Base-by-base conservation (phyloP, 805 yeast genomes). In the Ogataea pini region DNA sequence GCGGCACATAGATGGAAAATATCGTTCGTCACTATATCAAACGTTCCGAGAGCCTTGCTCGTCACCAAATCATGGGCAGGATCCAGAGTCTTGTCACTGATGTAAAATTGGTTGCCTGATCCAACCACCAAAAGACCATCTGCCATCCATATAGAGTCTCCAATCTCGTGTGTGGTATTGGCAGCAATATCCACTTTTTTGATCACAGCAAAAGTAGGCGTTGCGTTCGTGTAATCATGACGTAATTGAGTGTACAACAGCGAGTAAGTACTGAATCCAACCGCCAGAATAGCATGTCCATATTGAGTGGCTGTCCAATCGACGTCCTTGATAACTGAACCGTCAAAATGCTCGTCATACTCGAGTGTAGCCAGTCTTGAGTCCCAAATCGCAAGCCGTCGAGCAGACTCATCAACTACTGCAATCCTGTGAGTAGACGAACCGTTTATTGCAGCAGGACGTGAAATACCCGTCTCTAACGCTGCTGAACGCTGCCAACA, bases 121-220 rank as follows among this genome's bases (percentile, higher is more conserved):
- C 94, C 97, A 48, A 89, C 80, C 1, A 87, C 91, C 46, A 91
- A 74, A 14, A 82, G 77, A 1, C 95, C 96, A 58, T 84, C 82
- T 41, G 78, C 75, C 54, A 92, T 71, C 97, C 97, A 92, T 12
- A 86, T 73, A 13, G 95, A 85, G 63, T 91, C 97, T 7, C 96
- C 97, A 50, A 91, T 89, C 13, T 73, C 73, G 62, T 90, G 96
- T 0, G 87, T 72, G 0, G 97, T 90, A 59, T 78, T 86, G 28
- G 75, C 75, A 1, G 81, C 72, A 2, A 91, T 80, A 58, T 86
- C 90, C 36, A 89, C 78, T 50, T 79, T 78, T 59, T 88, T 85
- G 48, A 91, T 79, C 0, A 87, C 82, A 0, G 86, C 79, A 75
- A 86, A 91, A 1, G 92, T 76, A 2, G 96, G 92, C 0, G 82